Percentiles rank a stretch among this genome's conserved stretches.
These are phyloP conservation scores for Saccharomycopsis guyanensis DNA, from an alignment of 805 yeast species.

Conservation along the genomic window DNA sequence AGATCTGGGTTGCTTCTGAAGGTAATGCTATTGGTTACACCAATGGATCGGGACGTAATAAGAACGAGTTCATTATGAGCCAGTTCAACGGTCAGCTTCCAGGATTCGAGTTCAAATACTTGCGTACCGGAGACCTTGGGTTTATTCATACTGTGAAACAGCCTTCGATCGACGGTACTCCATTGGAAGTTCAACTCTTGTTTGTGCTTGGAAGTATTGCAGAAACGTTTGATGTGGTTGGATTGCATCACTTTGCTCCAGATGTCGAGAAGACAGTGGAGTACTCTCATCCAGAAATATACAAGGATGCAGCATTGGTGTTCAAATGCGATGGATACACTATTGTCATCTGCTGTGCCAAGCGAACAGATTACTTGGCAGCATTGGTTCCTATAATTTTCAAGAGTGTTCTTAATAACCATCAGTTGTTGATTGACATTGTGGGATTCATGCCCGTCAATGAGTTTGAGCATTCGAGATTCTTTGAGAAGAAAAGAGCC, in stretches of 20 bases:
- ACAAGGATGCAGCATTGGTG: constrained; percentile 44
- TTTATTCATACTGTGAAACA: constrained; percentile 65
- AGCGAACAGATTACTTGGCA: constrained; percentile 45
- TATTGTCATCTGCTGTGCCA: constrained; percentile 64
- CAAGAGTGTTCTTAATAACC: constrained; percentile 68
- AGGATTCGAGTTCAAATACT: constrained; percentile 58
- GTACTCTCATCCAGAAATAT: constrained; percentile 37
- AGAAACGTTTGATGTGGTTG: constrained; percentile 85
- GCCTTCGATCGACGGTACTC: constrained; percentile 26
- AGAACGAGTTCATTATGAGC: constrained; percentile 35
- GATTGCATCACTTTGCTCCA: constrained; percentile 81
- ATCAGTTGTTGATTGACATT: constrained; percentile 75
- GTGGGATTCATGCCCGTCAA: constrained; percentile 68
- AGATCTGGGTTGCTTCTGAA: constrained; percentile 92
- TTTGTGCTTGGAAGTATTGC: constrained; percentile 79
- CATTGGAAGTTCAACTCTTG: constrained; percentile 58
- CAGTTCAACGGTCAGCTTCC: constrained; percentile 59
- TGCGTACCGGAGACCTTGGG: constrained; percentile 92
- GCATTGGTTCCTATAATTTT: constrained; percentile 79
- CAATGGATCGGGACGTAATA: constrained; percentile 31
- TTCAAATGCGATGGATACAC: constrained; percentile 79
- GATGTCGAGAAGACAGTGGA: constrained; percentile 74
- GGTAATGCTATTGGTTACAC: constrained; percentile 64
- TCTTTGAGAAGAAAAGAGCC: constrained; percentile 73
- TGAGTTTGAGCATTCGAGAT: constrained; percentile 58